Base-by-base conservation (phyloP, 192 early-diverging fungal species). In the Entomortierella lignicola region DNA sequence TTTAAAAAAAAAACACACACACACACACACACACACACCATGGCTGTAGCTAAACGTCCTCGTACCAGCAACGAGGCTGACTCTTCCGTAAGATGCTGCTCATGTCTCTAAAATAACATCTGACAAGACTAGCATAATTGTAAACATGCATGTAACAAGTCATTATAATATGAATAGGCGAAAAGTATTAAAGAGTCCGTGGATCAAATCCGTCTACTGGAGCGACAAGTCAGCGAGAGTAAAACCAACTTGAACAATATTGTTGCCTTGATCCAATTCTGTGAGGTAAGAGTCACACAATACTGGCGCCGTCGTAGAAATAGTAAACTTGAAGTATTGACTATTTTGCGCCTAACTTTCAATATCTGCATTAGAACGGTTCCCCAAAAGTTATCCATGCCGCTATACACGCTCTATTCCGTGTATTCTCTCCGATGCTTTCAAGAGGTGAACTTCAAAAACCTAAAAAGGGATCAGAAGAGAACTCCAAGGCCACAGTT, bases 181-280 rank as follows among this genome's bases (percentile, higher is more conserved):
- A 79, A 79, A 44, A 53, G 25, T 15, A 37, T 69, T 48, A 79
- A 79, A 61, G 75, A 79, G 6, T 41, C 68, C 23, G 57, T 79
- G 13, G 75, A 79, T 10, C 75, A 84, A 55, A 85, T 92, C 27
- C 85, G 81, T 55, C 59, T 81, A 55, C 64, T 92, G 41, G 95
- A 94, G 73, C 83, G 86, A 21, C 85, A 80, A 30, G 84, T 93
- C 34, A 84, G 89, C 21, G 87, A 85, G 52, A 90, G 86, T 73
- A 92, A 90, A 77, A 83, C 91, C 29, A 84, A 91, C 48, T 81
- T 95, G 15, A 95, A 95, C 81, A 91, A 93, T 66, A 83, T 97
- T 44, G 90, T 91, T 6, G 81, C 84, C 20, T 81, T 97, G 41
- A 65, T 86, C 17, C 80, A 88, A 57, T 82, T 85, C 42, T 82